Evolutionary conservation across 1,284 basidiomycete genomes (phyloP).

Genomic region (Ganoderma sp.): DNA sequence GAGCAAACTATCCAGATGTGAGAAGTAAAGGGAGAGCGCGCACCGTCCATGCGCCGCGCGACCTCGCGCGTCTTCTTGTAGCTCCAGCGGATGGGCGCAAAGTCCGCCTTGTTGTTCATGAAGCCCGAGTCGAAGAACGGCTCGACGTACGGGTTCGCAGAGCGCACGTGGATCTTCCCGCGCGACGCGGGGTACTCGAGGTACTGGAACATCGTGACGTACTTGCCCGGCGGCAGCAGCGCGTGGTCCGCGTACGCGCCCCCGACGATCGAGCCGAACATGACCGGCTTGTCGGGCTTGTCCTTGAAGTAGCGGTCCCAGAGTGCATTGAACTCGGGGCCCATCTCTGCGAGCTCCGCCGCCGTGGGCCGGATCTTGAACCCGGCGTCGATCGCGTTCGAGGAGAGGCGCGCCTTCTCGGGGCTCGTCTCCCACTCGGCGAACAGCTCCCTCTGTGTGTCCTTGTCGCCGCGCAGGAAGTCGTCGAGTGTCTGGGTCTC

Average conservation of each 20-base stretch:
- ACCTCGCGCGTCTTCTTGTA: constrained; percentile 78
- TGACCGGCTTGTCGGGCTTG: constrained; percentile 78
- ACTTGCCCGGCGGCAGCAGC: constrained; percentile 72
- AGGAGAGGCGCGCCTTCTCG: constrained; percentile 70
- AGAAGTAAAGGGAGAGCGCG: constrained; percentile 13
- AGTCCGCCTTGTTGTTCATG: constrained; percentile 79
- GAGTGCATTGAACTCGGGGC: constrained; percentile 72
- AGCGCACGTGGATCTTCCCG: constrained; percentile 72
- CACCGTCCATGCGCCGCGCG: constrained; percentile 74
- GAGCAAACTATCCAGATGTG: no score
- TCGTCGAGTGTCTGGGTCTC: constrained; percentile 68
- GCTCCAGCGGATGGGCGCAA: constrained; percentile 76
- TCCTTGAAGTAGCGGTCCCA: constrained; percentile 76
- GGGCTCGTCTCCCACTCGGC: constrained; percentile 71
- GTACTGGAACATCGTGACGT: constrained; percentile 78
- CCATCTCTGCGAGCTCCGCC: constrained; percentile 75
- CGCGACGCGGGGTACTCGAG: constrained; percentile 72
- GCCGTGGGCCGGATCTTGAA: constrained; percentile 77
- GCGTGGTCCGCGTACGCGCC: constrained; percentile 75
- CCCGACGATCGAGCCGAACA: constrained; percentile 72
- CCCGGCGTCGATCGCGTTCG: constrained; percentile 75
- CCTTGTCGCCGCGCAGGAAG: constrained; percentile 70
- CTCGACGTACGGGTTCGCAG: constrained; percentile 64
- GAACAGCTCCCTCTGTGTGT: constrained; percentile 64
- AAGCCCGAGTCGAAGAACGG: constrained; percentile 74